Evolutionary conservation across 768 basidiomycete genomes (phyloP), one percentile per base, ranked within the genome.

Genomic region (Rhodotorula taiwanensis): DNA sequence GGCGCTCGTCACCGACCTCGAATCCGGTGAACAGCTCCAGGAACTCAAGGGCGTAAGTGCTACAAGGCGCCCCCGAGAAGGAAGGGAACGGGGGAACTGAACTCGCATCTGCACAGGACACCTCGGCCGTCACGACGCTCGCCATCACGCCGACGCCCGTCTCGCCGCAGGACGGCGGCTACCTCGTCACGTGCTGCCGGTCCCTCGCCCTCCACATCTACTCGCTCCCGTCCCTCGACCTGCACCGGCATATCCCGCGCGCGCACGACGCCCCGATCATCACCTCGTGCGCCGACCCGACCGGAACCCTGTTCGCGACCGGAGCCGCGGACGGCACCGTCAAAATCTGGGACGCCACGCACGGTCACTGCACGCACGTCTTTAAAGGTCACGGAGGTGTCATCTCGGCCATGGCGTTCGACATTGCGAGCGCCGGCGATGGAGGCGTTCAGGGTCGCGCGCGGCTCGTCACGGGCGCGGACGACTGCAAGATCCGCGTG

Each of bases 311-410:
- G 69, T 81, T 97, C 67, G 95, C 95, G 11, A 94, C 93, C 23
- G 95, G 95, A 2, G 88, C 94, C 16, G 90, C 94, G 11, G 95
- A 99, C 69, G 94, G 95, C 28, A 82, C 89, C 36, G 95, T 97
- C 49, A 98, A 97, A 79, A 89, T 99, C 15, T 98, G 92, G 92
- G 86, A 95, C 74, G 84, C 92, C 50, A 76, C 80, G 6, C 85
- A 85, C 30, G 93, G 91, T 39, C 92, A 86, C 74, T 83, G 88
- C 36, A 99, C 95, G 0, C 95, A 99, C 75, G 81, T 92, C 18
- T 91, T 94, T 80, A 88, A 87, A 72, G 94, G 93, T 4, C 95
- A 98, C 74, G 95, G 93, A 8, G 95, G 95, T n/a, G 89, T 95
- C 63, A 86, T 99, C 74, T 89, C 87, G 69, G 92, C 94, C 21